phyloP scores from a whole-genome alignment of 83 land plant genomes.

The Thuja plicata region DNA sequence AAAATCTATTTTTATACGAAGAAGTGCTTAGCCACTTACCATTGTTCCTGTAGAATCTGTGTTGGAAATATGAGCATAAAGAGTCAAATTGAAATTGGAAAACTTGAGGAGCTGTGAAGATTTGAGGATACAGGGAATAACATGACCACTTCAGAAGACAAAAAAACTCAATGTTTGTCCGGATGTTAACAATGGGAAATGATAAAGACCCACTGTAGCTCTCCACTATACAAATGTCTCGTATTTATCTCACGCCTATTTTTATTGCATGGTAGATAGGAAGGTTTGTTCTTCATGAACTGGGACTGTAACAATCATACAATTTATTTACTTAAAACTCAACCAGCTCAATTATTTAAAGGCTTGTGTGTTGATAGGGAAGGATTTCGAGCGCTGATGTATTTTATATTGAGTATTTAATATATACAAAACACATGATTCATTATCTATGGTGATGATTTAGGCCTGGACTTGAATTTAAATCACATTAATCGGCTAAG shows the following conservation, averaged over 20 bases:
- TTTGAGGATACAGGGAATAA: conserved; percentile 58
- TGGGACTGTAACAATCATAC: conserved; percentile 48
- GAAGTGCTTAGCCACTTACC: conserved; percentile 30
- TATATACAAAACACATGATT: no score
- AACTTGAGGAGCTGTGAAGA: conserved; percentile 44
- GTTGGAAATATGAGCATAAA: conserved; percentile 74
- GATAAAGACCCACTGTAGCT: conserved; percentile 65
- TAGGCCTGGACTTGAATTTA: no score
- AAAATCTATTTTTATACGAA: no score
- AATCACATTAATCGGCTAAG: no score
- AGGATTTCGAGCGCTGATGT: no score
- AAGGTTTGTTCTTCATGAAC: conserved; percentile 63
- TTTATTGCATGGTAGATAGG: conserved; percentile 53
- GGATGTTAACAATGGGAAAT: conserved; percentile 78
- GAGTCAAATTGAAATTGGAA: conserved; percentile 58
- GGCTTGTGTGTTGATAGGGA: no score
- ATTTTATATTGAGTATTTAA: no score
- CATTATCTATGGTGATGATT: no score
- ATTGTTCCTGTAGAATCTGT: conserved; percentile 66
- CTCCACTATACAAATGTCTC: conserved; percentile 19
- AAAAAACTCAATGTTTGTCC: conserved; percentile 79
- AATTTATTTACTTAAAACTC: background rate
- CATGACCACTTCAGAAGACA: conserved; percentile 69
- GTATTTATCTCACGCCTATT: conserved; percentile 27
- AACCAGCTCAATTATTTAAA: background rate